phyloP scores from a whole-genome alignment of 345 rosid genomes.

The Microcos paniculata region DNA sequence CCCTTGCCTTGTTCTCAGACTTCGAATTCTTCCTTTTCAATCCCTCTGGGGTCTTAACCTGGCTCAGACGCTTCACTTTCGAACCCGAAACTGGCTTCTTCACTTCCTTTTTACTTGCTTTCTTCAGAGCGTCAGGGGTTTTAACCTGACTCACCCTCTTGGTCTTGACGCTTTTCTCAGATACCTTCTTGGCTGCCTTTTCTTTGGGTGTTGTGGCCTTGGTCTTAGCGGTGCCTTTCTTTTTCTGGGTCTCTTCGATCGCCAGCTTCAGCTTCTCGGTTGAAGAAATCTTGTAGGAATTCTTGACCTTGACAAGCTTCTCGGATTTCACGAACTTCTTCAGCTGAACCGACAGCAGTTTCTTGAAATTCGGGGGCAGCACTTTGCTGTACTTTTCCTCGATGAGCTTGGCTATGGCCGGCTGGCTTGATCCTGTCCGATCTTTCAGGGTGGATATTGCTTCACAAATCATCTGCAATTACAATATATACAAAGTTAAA shows the following conservation, averaged over 20 bases:
- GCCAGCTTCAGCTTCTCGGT: constrained; percentile 21
- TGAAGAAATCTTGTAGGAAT: constrained; percentile 31
- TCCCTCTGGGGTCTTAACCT: constrained; percentile 33
- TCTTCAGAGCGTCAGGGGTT: constrained; percentile 37
- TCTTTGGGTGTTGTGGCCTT: background rate
- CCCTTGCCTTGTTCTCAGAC: background rate
- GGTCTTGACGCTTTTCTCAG: constrained; percentile 25
- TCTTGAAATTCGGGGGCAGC: constrained; percentile 18
- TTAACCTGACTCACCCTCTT: constrained; percentile 41
- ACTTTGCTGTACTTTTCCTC: constrained; percentile 11
- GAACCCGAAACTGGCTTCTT: background rate
- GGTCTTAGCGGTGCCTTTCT: background rate
- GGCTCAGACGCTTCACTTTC: constrained; percentile 28
- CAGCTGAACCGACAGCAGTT: constrained; percentile 10
- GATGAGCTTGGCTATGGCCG: constrained; percentile 22
- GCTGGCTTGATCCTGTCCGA: constrained; percentile 13
- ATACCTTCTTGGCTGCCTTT: constrained; percentile 10
- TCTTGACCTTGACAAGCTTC: constrained; percentile 28
- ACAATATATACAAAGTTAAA: background rate
- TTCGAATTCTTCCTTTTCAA: constrained; percentile 20
- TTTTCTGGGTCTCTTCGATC: constrained; percentile 9
- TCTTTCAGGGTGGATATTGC: constrained; percentile 11
- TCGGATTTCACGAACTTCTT: constrained; percentile 24
- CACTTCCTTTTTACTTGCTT: constrained; percentile 9
- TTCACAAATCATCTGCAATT: constrained; percentile 14